Percentiles rank a stretch among this genome's conserved stretches.
phyloP scores from a whole-genome alignment of 108 stramenopile genomes.

The Fragilaria crotonensis region DNA sequence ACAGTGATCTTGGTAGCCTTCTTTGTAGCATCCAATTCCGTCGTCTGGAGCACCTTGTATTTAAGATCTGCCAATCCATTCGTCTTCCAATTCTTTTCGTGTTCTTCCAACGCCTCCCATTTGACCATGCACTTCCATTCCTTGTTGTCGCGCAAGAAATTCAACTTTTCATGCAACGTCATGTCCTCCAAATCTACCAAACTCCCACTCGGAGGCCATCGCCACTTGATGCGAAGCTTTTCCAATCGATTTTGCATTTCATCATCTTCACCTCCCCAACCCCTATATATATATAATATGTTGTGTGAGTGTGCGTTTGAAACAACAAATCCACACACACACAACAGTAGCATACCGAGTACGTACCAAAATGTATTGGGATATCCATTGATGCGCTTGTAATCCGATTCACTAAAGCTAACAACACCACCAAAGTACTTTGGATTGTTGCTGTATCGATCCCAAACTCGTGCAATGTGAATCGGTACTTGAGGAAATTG shows the following conservation, averaged over 20 bases:
- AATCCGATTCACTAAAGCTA: conserved; percentile 71
- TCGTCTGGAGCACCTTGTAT: conserved; percentile 57
- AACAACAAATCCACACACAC: too few relatives aligned
- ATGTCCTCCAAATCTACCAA: conserved; percentile 75
- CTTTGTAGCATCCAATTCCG: conserved; percentile 32
- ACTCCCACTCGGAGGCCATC: conserved; percentile 42
- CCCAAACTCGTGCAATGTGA: conserved; percentile 97
- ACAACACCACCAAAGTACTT: conserved; percentile 98
- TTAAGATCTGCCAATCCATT: conserved; percentile 87
- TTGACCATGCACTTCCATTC: conserved; percentile 97
- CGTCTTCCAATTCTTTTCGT: conserved; percentile 77
- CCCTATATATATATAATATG: conserved; percentile 97
- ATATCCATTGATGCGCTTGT: conserved; percentile 92
- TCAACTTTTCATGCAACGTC: conserved; percentile 63
- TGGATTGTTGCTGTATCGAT: conserved; percentile 92
- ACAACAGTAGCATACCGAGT: too few relatives aligned
- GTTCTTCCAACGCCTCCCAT: conserved; percentile 94
- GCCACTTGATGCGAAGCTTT: conserved; percentile 58
- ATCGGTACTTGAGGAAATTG: conserved; percentile 74
- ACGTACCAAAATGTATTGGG: conserved; percentile 59
- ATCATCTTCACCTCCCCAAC: conserved; percentile 99
- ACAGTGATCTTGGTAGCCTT: conserved; percentile 80
- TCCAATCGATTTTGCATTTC: conserved; percentile 90
- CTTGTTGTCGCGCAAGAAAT: conserved; percentile 61
- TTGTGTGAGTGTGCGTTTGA: too few relatives aligned